Evolutionary conservation across 257 asterid species (phyloP).

Genomic region (Apocynum venetum): DNA sequence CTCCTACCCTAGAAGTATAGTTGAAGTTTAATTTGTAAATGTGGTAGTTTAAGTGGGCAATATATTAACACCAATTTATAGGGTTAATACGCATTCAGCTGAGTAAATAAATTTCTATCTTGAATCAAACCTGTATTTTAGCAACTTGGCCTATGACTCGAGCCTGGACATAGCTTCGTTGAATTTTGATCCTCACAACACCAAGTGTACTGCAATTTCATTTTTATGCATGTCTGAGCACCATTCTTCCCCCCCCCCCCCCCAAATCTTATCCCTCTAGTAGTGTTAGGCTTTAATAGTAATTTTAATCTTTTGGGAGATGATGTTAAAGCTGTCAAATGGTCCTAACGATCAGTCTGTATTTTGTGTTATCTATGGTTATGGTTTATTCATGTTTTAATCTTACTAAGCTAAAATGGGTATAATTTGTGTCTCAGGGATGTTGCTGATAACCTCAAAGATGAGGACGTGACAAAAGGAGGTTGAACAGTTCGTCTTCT

Average conservation of each 20-base stretch:
- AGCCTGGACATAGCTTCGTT: background rate
- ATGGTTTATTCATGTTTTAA: background rate
- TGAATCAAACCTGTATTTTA: background rate
- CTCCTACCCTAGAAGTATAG: background rate
- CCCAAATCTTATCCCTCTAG: background rate
- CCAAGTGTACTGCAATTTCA: background rate
- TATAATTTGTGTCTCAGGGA: constrained; percentile 32
- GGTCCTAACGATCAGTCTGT: background rate
- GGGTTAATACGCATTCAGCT: background rate
- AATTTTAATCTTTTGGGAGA: background rate
- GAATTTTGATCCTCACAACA: background rate
- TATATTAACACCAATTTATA: background rate
- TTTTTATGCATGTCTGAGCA: background rate
- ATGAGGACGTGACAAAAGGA: constrained; percentile 28
- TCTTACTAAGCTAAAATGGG: background rate
- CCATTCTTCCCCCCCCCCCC: too few species aligned
- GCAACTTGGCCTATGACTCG: background rate
- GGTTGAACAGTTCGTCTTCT: background rate
- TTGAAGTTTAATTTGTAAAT: background rate
- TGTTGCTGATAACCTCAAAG: constrained; percentile 25
- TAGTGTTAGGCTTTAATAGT: background rate
- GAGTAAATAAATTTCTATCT: background rate
- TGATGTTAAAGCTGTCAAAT: background rate
- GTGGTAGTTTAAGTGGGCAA: background rate
- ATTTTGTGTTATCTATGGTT: background rate